Evolutionary conservation across 129 eudicot species (phyloP).

Genomic region (Lonicera japonica): DNA sequence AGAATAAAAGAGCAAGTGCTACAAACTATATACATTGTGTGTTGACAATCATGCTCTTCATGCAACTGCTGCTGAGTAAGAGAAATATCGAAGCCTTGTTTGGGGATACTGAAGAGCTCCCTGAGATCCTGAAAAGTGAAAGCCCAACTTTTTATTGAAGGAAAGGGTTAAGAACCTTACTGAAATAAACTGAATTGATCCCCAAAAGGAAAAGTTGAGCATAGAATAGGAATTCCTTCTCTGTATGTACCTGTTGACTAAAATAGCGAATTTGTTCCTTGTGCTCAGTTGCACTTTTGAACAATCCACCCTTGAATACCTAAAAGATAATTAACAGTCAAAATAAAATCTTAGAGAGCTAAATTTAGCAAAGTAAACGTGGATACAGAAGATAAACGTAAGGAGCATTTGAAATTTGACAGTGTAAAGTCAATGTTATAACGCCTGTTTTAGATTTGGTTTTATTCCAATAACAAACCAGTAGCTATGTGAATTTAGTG

Average conservation of each 20-base stretch:
- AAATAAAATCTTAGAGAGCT: not conserved
- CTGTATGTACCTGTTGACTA: constrained; percentile 63
- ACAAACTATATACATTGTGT: constrained; percentile 43
- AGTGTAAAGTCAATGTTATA: not conserved
- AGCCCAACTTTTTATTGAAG: not conserved
- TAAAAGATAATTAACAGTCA: constrained; percentile 17
- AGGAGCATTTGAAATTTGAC: not conserved
- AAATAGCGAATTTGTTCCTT: constrained; percentile 92
- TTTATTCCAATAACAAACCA: no score
- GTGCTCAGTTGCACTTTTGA: constrained; percentile 97
- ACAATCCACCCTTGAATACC: constrained; percentile 94
- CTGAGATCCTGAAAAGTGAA: constrained; percentile 62
- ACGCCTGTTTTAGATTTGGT: no score
- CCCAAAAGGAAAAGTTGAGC: not conserved
- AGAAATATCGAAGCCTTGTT: constrained; percentile 86
- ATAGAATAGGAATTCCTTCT: no score
- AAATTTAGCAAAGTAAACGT: not conserved
- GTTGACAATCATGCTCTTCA: constrained; percentile 75
- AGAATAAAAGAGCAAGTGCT: constrained; percentile 3
- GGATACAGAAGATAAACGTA: not conserved
- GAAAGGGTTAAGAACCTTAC: not conserved
- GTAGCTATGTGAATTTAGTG: no score
- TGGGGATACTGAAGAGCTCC: constrained; percentile 83
- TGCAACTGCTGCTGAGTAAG: constrained; percentile 83
- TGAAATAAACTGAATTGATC: not conserved